Percentiles rank a stretch among this genome's conserved stretches.
Conservation (phyloP, 2,329 filamentous ascomycete species). For the Trichoderma hamatum region DNA sequence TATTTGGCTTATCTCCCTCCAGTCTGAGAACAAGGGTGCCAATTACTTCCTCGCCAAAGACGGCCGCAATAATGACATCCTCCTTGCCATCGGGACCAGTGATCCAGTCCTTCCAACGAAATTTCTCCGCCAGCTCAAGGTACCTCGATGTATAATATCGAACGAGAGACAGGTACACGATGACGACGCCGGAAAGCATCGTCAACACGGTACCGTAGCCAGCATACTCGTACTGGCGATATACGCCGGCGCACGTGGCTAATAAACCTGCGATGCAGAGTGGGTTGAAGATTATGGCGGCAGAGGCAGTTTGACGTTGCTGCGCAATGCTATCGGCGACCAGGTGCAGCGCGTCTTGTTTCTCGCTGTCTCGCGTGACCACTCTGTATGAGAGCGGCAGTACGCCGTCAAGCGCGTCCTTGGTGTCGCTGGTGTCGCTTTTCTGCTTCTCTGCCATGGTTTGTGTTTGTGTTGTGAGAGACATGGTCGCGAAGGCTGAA, state of each 20-base stretch:
- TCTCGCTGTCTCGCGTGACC: constrained; percentile 57
- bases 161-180: constrained; percentile 64
- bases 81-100: constrained; percentile 42
- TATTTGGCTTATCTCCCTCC: constrained; percentile 36
- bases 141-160: constrained; percentile 65
- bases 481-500: constrained; percentile 26
- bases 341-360: constrained; percentile 68
- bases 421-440: constrained; percentile 1
- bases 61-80: constrained; percentile 64
- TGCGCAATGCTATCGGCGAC: constrained; percentile 82
- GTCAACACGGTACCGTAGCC: constrained; percentile 54
- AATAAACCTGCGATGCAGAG: constrained; percentile 51
- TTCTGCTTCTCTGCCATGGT: constrained; percentile 22
- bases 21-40: constrained; percentile 70
- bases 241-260: constrained; percentile 45
- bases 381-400: constrained; percentile 65
- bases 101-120: constrained; percentile 66
- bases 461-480: constrained; percentile 26
- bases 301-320: constrained; percentile 71
- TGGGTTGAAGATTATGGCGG: constrained; percentile 66
- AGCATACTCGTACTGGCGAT: constrained; percentile 43
- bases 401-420: constrained; percentile 40
- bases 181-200: constrained; percentile 61
- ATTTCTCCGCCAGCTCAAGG: constrained; percentile 61
- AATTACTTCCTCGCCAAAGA: constrained; percentile 68